phyloP scores from a whole-genome alignment of 2,329 filamentous ascomycete genomes.

The Exophiala sideris region DNA sequence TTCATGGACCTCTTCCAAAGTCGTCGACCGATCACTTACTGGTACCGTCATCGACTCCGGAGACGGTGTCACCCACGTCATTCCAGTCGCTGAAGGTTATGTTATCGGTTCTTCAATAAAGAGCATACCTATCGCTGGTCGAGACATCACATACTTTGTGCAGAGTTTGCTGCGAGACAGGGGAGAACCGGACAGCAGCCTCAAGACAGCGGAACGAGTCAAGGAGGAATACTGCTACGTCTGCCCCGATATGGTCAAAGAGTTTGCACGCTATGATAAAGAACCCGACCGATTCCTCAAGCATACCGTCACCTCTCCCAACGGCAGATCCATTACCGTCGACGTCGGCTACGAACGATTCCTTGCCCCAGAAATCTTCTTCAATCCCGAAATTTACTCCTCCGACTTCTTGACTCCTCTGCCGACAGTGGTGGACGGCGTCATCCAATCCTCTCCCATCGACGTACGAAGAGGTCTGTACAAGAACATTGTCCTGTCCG shows the following conservation, averaged over 20 bases:
- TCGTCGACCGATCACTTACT: constrained; percentile 90
- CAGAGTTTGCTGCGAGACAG: constrained; percentile 93
- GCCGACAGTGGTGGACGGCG: constrained; percentile 88
- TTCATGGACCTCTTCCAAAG: constrained; percentile 98
- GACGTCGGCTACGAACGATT: constrained; percentile 98
- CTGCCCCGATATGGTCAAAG: constrained; percentile 97
- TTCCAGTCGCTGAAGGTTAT: constrained; percentile 96
- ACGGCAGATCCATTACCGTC: constrained; percentile 77
- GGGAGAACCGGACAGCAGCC: constrained; percentile 90
- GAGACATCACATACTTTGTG: constrained; percentile 98
- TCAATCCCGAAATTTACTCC: constrained; percentile 99
- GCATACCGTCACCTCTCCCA: constrained; percentile 80
- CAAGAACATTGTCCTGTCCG: constrained; percentile 99
- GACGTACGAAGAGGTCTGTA: constrained; percentile 95
- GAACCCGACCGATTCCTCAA: constrained; percentile 89
- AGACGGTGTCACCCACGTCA: constrained; percentile 98
- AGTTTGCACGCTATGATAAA: constrained; percentile 89
- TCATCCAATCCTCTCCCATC: constrained; percentile 96
- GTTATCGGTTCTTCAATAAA: constrained; percentile 99
- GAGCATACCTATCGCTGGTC: constrained; percentile 94
- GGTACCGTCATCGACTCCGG: constrained; percentile 98
- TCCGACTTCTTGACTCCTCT: constrained; percentile 97
- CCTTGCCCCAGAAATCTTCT: constrained; percentile 97
- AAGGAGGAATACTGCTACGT: constrained; percentile 99
- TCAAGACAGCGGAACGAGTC: constrained; percentile 96